Evolutionary conservation across 768 basidiomycete genomes (phyloP), one percentile per base, ranked within the genome.

Genomic region (Rhizopogon sp.): DNA sequence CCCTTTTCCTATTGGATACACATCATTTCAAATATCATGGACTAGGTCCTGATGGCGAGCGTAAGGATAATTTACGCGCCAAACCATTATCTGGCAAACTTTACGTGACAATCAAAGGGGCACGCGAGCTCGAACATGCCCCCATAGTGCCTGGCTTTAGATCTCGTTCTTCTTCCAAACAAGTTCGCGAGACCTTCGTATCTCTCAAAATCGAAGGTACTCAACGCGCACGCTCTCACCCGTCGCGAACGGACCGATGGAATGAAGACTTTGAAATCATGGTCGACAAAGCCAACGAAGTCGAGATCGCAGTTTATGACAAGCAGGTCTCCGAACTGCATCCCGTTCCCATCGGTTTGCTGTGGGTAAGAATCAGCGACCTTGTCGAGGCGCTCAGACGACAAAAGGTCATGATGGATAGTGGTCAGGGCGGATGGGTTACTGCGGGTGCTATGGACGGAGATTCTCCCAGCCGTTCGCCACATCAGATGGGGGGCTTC

Each of bases 261-360:
- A 92, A 93, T 67, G 95, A 99, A 71, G 91, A 94, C 56, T 98
- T 98, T 58, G 93, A 96, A 70, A 92, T 99, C 56, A 79, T 87
- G 0, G 90, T 98, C 40, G 96, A 98, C 76, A 98, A 98, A 72
- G 95, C 96, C 13, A 98, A 96, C 67, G 97, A 99, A 77, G 90
- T 98, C 47, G 97, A 98, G 73, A 87, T 99, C 50, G 90, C 93
- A 31, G 83, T 99, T 33, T 94, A 93, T 64, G 97, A 99, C 72
- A 93, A 93, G 62, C 90, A 91, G 64, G 81, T 83, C 17, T 87
- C 85, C 54, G 91, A 93, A 58, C 74, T 76, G 13, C 82, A 93
- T 60, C 86, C 92, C 1, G 81, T 90, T 13, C 95, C 94, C 35
- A 94, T 98, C 58, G 97, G 96, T 29, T 79, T 98, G 62, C 76